phyloP scores from a whole-genome alignment of 139 green algal genomes.

The Spirogloea muscicola region DNA sequence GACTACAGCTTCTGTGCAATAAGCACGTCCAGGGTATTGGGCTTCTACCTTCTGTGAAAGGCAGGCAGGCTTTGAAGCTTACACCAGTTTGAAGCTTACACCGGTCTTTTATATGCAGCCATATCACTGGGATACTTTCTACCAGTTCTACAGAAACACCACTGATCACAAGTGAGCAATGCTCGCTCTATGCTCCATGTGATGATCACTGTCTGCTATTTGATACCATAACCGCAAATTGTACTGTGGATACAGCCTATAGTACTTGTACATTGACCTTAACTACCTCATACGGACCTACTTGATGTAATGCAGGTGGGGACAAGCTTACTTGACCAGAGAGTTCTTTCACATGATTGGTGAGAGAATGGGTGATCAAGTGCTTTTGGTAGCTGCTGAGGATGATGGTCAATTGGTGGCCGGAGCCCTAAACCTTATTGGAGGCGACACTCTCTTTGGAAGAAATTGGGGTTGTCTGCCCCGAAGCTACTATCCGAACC shows the following conservation, averaged over 20 bases:
- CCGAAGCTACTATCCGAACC: conserved; percentile 55
- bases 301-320: conserved; percentile 69
- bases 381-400: conserved; percentile 80
- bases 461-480: conserved; percentile 80
- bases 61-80: too few species aligned
- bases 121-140: conserved; percentile 77
- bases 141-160: conserved; percentile 71
- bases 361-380: conserved; percentile 57
- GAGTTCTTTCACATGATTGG: conserved; percentile 82
- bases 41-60: too few species aligned
- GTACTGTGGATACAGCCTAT: too few species aligned
- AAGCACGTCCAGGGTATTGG: too few species aligned
- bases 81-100: too few species aligned
- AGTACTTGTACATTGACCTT: too few species aligned
- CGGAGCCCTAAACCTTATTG: conserved; percentile 83
- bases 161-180: conserved; percentile 41
- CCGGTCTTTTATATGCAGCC: conserved; percentile 17
- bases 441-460: conserved; percentile 75
- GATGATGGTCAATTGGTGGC: conserved; percentile 57
- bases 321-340: conserved; percentile 75
- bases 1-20: too few species aligned
- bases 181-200: too few species aligned
- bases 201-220: too few species aligned
- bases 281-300: too few species aligned
- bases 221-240: too few species aligned